Percentiles rank a stretch among this genome's conserved stretches.
These are phyloP conservation scores for Candida sp. DNA, from an alignment of 1,139 yeast species.

Conservation along the genomic window DNA sequence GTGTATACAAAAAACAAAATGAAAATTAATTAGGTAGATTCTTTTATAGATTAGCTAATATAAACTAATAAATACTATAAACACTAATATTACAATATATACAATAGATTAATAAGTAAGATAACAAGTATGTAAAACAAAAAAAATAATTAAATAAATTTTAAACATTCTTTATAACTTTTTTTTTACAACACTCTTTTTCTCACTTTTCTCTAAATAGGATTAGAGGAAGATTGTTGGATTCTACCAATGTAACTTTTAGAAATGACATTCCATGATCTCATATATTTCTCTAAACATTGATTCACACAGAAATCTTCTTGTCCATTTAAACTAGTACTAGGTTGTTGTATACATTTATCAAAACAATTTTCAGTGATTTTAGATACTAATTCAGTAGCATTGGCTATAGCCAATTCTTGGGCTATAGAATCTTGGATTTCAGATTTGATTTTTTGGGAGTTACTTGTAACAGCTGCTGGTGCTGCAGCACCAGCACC, in stretches of 20 bases:
- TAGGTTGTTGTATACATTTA: constrained; percentile 62
- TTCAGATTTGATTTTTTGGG: constrained; percentile 46
- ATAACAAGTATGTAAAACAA: no score
- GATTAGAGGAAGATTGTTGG: constrained; percentile 26
- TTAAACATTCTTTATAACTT: no score
- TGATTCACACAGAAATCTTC: constrained; percentile 59
- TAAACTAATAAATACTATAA: neutral
- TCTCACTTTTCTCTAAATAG: neutral
- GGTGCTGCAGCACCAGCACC: constrained; percentile 11
- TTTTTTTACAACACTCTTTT: no score
- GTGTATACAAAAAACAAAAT: neutral
- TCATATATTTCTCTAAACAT: constrained; percentile 86
- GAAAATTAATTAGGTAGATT: no score
- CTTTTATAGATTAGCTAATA: no score
- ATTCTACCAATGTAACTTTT: constrained; percentile 73
- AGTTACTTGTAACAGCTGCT: constrained; percentile 9
- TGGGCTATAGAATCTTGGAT: constrained; percentile 72
- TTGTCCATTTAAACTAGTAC: constrained; percentile 27
- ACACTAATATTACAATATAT: no score
- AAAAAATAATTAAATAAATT: no score
- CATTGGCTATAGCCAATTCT: constrained; percentile 87
- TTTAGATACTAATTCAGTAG: constrained; percentile 81
- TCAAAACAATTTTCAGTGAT: constrained; percentile 89
- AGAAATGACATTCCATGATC: constrained; percentile 85
- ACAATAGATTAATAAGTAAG: no score